phyloP scores from a whole-genome alignment of 73 alveolate species.

The Symbiodinium pilosum region DNA sequence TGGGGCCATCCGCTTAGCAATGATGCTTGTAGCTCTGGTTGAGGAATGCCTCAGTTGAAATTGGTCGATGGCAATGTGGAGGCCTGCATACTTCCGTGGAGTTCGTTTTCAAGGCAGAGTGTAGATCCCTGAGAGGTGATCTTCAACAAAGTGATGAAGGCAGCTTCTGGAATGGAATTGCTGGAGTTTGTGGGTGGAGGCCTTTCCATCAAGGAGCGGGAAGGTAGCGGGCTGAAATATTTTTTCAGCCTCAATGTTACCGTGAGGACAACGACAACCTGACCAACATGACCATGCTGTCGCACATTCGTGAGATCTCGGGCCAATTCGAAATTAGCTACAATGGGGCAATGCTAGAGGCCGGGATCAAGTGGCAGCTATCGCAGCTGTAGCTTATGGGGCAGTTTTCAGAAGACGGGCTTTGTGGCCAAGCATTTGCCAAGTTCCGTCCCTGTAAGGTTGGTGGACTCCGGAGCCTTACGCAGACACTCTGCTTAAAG shows the following conservation, averaged over 20 bases:
- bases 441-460: neutral
- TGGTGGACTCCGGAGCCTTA: neutral
- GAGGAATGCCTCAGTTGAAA: neutral
- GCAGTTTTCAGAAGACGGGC: too few species aligned
- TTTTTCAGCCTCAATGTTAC: too few species aligned
- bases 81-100: too few species aligned
- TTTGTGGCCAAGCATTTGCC: too few species aligned
- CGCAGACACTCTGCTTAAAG: neutral
- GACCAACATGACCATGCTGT: conserved; percentile 57
- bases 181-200: neutral
- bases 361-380: neutral
- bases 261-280: conserved; percentile 83
- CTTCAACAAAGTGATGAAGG: neutral
- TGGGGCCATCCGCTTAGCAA: neutral
- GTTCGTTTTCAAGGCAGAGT: too few species aligned
- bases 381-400: too few species aligned
- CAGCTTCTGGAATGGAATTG: neutral
- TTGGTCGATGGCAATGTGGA: conserved; percentile 4
- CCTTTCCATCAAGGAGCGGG: neutral
- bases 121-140: neutral
- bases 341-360: neutral
- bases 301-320: conserved; percentile 1
- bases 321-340: neutral
- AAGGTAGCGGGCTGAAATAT: too few species aligned
- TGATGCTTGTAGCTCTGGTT: neutral